These are phyloP conservation scores for Henckelia pumila DNA, from an alignment of 257 asterid genomes.

Conservation along the genomic window DNA sequence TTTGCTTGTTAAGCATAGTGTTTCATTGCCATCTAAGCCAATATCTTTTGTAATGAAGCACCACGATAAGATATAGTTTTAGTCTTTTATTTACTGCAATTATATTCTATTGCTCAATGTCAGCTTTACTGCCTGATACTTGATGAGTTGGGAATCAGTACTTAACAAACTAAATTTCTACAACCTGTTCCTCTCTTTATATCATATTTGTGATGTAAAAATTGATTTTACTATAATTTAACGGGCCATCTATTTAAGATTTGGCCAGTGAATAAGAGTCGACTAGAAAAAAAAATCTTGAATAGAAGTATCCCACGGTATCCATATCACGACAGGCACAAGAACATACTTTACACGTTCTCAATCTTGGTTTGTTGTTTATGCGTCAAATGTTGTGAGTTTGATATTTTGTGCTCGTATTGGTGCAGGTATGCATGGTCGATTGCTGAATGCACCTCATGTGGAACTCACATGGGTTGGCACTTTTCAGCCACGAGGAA, in stretches of 20 bases:
- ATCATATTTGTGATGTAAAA: too few relatives aligned
- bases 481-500: constrained; percentile 66
- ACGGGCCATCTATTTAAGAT: too few relatives aligned
- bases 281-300: too few relatives aligned
- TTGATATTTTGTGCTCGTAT: constrained; percentile 3
- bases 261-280: too few relatives aligned
- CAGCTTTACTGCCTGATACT: background rate
- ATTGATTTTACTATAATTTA: too few relatives aligned
- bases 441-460: constrained; percentile 68
- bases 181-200: background rate
- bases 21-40: constrained; percentile 1
- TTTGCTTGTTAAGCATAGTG: constrained; percentile 1
- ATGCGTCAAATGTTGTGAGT: constrained; percentile 8
- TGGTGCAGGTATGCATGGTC: constrained; percentile 90
- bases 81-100: background rate
- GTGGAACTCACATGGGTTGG: constrained; percentile 89
- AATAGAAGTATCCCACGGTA: too few relatives aligned
- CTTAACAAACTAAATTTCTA: background rate
- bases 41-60: constrained; percentile 9
- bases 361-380: constrained; percentile 1
- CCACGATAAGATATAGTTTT: background rate
- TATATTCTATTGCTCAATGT: background rate
- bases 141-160: background rate
- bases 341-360: too few relatives aligned
- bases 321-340: too few relatives aligned